Conservation (phyloP, 495 filamentous ascomycete species). For the Thermochaetoides thermophila region DNA sequence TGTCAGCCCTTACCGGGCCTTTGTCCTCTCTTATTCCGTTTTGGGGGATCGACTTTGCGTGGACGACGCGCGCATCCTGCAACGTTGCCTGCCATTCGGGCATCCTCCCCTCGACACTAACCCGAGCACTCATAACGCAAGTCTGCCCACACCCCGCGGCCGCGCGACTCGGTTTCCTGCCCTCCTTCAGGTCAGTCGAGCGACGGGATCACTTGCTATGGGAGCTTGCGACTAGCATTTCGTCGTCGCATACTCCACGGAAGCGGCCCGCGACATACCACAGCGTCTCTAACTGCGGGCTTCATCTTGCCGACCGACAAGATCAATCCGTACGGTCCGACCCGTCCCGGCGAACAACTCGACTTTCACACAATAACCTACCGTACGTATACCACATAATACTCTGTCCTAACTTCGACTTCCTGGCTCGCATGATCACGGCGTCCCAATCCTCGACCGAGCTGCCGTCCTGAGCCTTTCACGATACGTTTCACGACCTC, state of each 20-base stretch:
- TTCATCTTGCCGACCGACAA: not conserved
- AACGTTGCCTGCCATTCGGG: too few relatives aligned
- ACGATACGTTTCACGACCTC: conserved; percentile 11
- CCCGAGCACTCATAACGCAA: too few relatives aligned
- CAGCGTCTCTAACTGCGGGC: too few relatives aligned
- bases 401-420: not conserved
- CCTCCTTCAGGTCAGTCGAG: conserved; percentile 6
- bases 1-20: too few relatives aligned
- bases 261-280: conserved; percentile 6
- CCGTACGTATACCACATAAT: not conserved
- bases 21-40: too few relatives aligned
- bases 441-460: not conserved
- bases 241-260: conserved; percentile 17
- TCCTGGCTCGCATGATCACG: not conserved
- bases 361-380: not conserved
- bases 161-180: too few relatives aligned
- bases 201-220: conserved; percentile 17
- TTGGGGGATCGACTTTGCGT: too few relatives aligned
- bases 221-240: conserved; percentile 16
- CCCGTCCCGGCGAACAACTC: not conserved
- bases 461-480: conserved; percentile 4
- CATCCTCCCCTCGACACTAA: too few relatives aligned
- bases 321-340: not conserved
- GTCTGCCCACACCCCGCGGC: too few relatives aligned
- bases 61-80: too few relatives aligned